phyloP scores from a whole-genome alignment of 179 eudicot genomes.

The Nepenthes alata region DNA sequence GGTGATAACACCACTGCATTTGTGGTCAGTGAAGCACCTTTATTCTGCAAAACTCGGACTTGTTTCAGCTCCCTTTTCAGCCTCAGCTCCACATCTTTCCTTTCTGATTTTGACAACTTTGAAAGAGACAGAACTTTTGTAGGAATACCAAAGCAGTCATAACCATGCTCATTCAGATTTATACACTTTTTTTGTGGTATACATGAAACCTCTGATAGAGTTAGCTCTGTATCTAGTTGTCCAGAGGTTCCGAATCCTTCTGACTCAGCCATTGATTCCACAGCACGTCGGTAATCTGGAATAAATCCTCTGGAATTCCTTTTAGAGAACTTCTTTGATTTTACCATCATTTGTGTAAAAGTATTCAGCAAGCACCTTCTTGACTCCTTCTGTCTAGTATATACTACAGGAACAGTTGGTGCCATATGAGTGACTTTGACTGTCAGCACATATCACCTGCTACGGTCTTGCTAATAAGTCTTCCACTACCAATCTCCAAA shows the following conservation, averaged over 20 bases:
- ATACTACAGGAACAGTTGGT: conserved; percentile 18
- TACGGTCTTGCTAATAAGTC: background rate
- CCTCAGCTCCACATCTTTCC: conserved; percentile 33
- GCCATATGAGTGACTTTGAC: conserved; percentile 13
- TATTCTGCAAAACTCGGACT: conserved; percentile 40
- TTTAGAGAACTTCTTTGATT: conserved; percentile 34
- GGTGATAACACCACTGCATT: conserved; percentile 31
- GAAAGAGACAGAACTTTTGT: conserved; percentile 43
- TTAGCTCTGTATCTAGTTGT: conserved; percentile 31
- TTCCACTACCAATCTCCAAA: too few relatives aligned
- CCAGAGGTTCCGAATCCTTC: conserved; percentile 62
- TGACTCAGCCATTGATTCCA: conserved; percentile 26
- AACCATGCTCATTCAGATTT: conserved; percentile 50
- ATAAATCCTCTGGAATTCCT: conserved; percentile 21
- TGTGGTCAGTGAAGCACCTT: conserved; percentile 26
- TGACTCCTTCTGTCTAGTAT: conserved; percentile 14
- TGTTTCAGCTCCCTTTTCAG: conserved; percentile 63
- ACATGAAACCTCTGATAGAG: conserved; percentile 35
- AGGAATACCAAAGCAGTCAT: conserved; percentile 59
- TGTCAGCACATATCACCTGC: conserved; percentile 14
- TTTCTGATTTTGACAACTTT: conserved; percentile 44
- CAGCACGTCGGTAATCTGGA: conserved; percentile 21
- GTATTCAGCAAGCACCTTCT: conserved; percentile 10
- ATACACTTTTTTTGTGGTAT: conserved; percentile 45
- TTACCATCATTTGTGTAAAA: conserved; percentile 26